These are phyloP conservation scores for Xylaria grammica DNA, from an alignment of 495 filamentous ascomycete genomes.

Conservation along the genomic window DNA sequence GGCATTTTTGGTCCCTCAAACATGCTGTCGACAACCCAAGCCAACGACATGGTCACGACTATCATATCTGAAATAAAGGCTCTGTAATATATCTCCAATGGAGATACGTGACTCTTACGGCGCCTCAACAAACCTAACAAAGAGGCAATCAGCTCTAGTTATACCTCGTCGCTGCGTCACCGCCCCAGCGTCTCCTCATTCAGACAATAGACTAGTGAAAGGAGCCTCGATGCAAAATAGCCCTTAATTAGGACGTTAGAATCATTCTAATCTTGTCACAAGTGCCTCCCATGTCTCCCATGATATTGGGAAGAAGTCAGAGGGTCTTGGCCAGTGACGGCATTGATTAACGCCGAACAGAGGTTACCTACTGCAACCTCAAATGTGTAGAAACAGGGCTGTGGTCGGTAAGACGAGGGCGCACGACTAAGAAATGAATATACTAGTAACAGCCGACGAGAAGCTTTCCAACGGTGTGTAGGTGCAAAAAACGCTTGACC, in stretches of 20 bases:
- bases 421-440: background rate
- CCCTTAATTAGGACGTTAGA: too few species aligned
- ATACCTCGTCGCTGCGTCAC: background rate
- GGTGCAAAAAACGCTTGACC: background rate
- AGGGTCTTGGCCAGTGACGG: too few species aligned
- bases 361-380: too few species aligned
- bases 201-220: background rate
- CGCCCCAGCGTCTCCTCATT: background rate
- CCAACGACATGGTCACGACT: conserved; percentile 17
- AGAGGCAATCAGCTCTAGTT: too few species aligned
- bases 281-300: background rate
- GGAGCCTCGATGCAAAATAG: too few species aligned
- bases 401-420: background rate
- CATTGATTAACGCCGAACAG: too few species aligned
- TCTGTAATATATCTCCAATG: conserved; percentile 5
- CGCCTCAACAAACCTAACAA: too few species aligned
- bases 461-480: background rate
- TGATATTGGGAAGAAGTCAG: background rate
- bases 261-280: background rate
- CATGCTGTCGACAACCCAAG: conserved; percentile 21
- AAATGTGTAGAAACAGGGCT: too few species aligned
- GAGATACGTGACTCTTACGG: background rate
- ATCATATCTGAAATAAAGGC: conserved; percentile 25
- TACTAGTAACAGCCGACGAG: background rate
- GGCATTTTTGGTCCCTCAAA: conserved; percentile 55